phyloP scores from a whole-genome alignment of 2,329 filamentous ascomycete genomes.

The Cercospora sojina region DNA sequence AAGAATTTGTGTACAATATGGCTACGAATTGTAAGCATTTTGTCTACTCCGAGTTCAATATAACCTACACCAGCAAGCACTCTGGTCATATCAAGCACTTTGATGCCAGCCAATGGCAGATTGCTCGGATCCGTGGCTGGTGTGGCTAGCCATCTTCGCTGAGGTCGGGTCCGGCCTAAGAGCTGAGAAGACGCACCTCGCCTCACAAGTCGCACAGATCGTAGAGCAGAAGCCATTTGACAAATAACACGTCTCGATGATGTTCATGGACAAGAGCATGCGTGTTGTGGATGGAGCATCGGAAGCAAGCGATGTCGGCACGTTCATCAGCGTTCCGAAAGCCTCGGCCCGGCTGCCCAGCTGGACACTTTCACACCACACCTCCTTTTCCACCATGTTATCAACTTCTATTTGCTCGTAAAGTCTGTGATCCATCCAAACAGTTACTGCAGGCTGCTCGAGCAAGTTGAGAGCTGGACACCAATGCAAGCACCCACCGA shows the following conservation, averaged over 20 bases:
- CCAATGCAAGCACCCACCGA: neutral
- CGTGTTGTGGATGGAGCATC: neutral
- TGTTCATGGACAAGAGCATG: neutral
- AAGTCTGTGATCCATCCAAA: neutral
- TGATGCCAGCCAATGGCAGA: constrained; percentile 77
- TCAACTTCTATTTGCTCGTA: neutral
- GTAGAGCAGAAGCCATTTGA: neutral
- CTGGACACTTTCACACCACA: neutral
- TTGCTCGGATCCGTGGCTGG: constrained; percentile 46
- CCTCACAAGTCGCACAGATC: constrained; percentile 24
- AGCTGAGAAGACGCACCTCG: constrained; percentile 12
- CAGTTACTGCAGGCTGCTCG: neutral
- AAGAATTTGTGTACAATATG: constrained; percentile 95
- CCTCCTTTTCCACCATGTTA: neutral
- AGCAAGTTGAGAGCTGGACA: neutral
- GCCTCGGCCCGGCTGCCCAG: neutral
- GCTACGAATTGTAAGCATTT: constrained; percentile 53
- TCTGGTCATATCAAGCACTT: constrained; percentile 93
- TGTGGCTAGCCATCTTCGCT: constrained; percentile 45
- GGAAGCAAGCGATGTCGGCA: neutral
- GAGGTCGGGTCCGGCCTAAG: constrained; percentile 14
- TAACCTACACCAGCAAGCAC: constrained; percentile 79
- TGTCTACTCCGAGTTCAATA: neutral
- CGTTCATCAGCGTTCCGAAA: neutral
- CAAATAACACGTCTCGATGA: neutral